phyloP scores from a whole-genome alignment of 1,139 yeast species.

The Magnusiomyces suaveolens region DNA sequence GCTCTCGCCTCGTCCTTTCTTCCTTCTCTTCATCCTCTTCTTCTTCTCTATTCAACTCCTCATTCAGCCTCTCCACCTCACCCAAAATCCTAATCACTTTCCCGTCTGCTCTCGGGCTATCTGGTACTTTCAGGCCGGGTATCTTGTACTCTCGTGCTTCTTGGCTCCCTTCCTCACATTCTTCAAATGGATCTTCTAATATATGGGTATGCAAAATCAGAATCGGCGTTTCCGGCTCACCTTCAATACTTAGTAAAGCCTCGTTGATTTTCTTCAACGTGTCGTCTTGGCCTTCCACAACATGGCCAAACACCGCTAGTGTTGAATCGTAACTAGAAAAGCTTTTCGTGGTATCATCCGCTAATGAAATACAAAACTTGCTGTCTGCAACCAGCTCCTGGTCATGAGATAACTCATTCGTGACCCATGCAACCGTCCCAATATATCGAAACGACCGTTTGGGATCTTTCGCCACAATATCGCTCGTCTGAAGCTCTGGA shows the following conservation, averaged over 20 bases:
- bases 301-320: conserved; percentile 40
- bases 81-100: conserved; percentile 28
- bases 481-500: conserved; percentile 9
- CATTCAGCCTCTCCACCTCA: conserved; percentile 21
- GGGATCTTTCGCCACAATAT: not conserved
- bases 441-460: not conserved
- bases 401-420: conserved; percentile 7
- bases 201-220: conserved; percentile 44
- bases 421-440: conserved; percentile 12
- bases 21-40: conserved; percentile 21
- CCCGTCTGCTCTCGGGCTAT: conserved; percentile 34
- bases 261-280: conserved; percentile 39
- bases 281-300: conserved; percentile 42
- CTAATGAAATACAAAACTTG: conserved; percentile 29
- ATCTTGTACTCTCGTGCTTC: conserved; percentile 8
- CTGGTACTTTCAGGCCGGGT: conserved; percentile 14
- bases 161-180: conserved; percentile 8
- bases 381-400: conserved; percentile 25
- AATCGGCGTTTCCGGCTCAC: conserved; percentile 42
- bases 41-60: conserved; percentile 21
- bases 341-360: conserved; percentile 19
- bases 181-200: conserved; percentile 48
- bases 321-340: conserved; percentile 16
- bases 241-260: conserved; percentile 33
- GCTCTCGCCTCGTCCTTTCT: conserved; percentile 25